These are phyloP conservation scores for Penicillium paradoxum DNA, from an alignment of 495 filamentous ascomycete genomes.

Conservation along the genomic window DNA sequence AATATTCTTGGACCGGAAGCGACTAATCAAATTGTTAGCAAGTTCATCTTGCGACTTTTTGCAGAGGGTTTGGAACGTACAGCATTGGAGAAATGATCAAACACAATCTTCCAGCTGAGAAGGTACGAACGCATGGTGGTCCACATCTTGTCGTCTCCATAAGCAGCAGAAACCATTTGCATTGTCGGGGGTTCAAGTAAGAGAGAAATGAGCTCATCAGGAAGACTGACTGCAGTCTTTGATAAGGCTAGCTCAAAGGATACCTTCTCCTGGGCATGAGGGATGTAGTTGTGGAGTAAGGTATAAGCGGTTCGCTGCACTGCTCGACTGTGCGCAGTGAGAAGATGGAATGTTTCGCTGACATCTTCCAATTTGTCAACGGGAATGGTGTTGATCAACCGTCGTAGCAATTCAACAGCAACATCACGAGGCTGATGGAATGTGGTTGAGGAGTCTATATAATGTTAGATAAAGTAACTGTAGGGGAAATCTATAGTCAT, in stretches of 20 bases:
- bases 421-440: constrained; percentile 62
- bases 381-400: constrained; percentile 57
- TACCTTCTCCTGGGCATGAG: constrained; percentile 70
- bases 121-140: constrained; percentile 64
- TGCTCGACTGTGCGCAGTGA: constrained; percentile 67
- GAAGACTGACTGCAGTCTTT: constrained; percentile 61
- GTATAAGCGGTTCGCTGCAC: constrained; percentile 79
- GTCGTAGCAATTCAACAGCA: constrained; percentile 62
- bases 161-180: constrained; percentile 44
- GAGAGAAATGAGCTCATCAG: constrained; percentile 65
- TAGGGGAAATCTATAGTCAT: constrained; percentile 10
- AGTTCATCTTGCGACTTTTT: background rate
- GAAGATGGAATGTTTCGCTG: constrained; percentile 60
- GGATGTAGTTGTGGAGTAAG: constrained; percentile 72
- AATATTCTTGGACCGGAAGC: constrained; percentile 73
- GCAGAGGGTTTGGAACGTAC: constrained; percentile 33
- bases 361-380: constrained; percentile 50
- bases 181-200: constrained; percentile 49
- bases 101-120: constrained; percentile 86
- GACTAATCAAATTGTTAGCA: constrained; percentile 45
- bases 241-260: constrained; percentile 77
- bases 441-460: constrained; percentile 42
- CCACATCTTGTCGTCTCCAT: constrained; percentile 39
- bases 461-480: constrained; percentile 8
- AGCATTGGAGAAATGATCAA: constrained; percentile 76